phyloP scores from a whole-genome alignment of 805 yeast species.

The Gaillardinia entomophila region DNA sequence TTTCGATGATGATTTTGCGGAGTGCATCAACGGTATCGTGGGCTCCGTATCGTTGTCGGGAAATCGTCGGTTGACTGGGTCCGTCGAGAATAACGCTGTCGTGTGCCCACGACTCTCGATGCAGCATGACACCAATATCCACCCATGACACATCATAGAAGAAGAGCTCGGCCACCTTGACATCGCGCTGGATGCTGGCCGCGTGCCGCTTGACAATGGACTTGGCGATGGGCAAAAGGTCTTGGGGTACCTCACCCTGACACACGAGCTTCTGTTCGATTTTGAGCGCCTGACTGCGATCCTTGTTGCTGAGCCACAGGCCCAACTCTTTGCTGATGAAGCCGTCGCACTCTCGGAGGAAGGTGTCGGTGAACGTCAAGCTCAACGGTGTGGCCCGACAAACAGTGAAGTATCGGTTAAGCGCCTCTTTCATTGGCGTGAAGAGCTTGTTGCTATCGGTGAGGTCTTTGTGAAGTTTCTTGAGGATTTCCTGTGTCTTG shows the following conservation, averaged over 20 bases:
- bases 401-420: constrained; percentile 43
- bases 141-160: constrained; percentile 68
- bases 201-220: constrained; percentile 45
- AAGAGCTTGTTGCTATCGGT: constrained; percentile 33
- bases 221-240: constrained; percentile 32
- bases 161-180: constrained; percentile 49
- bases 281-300: constrained; percentile 31
- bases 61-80: constrained; percentile 1
- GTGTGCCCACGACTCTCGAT: constrained; percentile 2
- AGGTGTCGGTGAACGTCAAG: constrained; percentile 52
- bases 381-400: constrained; percentile 49
- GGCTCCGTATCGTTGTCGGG: constrained; percentile 13
- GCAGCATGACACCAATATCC: constrained; percentile 24
- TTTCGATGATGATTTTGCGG: constrained; percentile 27
- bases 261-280: constrained; percentile 60
- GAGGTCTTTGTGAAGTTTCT: constrained; percentile 51
- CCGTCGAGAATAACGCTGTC: constrained; percentile 7
- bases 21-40: constrained; percentile 31
- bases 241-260: constrained; percentile 52
- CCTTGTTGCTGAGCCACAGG: constrained; percentile 13
- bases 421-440: constrained; percentile 49
- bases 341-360: constrained; percentile 52
- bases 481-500: constrained; percentile 51
- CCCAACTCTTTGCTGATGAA: constrained; percentile 24
- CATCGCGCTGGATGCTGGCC: constrained; percentile 35